phyloP scores from a whole-genome alignment of 2,329 filamentous ascomycete species.

The Tolypocladium cylindrosporum region DNA sequence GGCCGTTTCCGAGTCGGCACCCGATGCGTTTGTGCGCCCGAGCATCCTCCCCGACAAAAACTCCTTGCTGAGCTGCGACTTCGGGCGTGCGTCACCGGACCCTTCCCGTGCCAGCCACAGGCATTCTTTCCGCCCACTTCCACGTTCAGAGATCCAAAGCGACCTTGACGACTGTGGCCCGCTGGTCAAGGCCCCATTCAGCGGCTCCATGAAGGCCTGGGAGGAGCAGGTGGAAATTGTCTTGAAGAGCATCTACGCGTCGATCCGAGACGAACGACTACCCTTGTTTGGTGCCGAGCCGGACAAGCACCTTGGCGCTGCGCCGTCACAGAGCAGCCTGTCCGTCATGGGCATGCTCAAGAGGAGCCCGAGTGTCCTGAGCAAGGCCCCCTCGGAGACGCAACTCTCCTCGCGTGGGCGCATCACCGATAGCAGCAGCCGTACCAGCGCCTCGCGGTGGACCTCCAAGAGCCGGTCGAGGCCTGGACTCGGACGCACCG shows the following conservation, averaged over 20 bases:
- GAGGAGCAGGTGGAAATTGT: conserved; percentile 84
- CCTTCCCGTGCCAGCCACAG: conserved; percentile 29
- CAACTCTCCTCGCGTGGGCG: conserved; percentile 62
- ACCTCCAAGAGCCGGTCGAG: conserved; percentile 78
- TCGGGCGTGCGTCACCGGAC: conserved; percentile 23
- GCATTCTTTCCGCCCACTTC: conserved; percentile 40
- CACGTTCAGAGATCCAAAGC: conserved; percentile 31
- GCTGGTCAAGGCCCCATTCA: conserved; percentile 67
- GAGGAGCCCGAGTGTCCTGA: conserved; percentile 80
- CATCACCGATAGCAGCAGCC: conserved; percentile 44
- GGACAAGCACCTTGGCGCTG: conserved; percentile 26
- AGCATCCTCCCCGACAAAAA: conserved; percentile 41
- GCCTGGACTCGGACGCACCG: conserved; percentile 62
- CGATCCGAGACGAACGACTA: conserved; percentile 77
- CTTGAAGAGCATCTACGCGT: conserved; percentile 82
- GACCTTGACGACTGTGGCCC: conserved; percentile 56
- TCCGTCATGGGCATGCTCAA: conserved; percentile 71
- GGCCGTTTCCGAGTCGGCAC: conserved; percentile 61
- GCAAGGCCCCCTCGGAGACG: conserved; percentile 83
- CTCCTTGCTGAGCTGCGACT: conserved; percentile 20
- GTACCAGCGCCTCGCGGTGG: conserved; percentile 58
- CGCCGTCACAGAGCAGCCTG: conserved; percentile 49
- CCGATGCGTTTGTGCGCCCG: conserved; percentile 53
- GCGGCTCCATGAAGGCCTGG: conserved; percentile 70
- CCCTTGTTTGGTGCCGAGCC: conserved; percentile 68